Evolutionary conservation across 2,329 filamentous ascomycete genomes (phyloP), one percentile per base, ranked within the genome.

Genomic region (Penicillium hordei): DNA sequence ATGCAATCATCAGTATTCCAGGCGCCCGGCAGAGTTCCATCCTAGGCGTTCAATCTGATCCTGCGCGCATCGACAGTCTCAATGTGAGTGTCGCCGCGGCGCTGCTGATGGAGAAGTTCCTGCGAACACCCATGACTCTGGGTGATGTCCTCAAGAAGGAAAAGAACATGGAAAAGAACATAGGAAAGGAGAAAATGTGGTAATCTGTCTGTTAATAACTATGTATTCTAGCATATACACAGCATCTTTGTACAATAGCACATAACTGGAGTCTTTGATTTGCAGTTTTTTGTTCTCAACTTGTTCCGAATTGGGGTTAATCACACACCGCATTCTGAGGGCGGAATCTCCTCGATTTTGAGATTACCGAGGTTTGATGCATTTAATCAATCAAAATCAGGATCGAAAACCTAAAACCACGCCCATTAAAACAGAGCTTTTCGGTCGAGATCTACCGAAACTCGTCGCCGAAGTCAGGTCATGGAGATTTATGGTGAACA

Each of bases 31-130:
- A 77, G 70, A 61, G 79, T 68, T 71, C 83, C 68, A 61, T 68
- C 5, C 48, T 70, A 10, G 70, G 70, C 2, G 62, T 70, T 10
- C 59, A 65, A 12, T 68, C 71, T 17, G 75, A 78, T 62, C 70
- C 70, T 5, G 72, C 86, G 64, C 71, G 82, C 1, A 86, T 99
- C 3, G 93, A 97, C 74, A 96, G 92, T 73, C 77, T 99, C 72
- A 97, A 99, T 71, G 94, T 97, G 39, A 91, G 90, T 70, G 93
- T 96, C 21, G 93, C 94, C 1, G 86, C 90, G 7, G 91, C 86
- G 1, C 78, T 97, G 48, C 76, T 97, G 50, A 76, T 76, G 62
- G 69, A 78, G 53, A 74, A 69, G 60, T 76, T 78, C 56, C 63
- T 77, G 50, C 71, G 69, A 4, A 63, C 68, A 27, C 73, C 72